phyloP scores from a whole-genome alignment of 2,329 filamentous ascomycete genomes.

The Phoma sp. region DNA sequence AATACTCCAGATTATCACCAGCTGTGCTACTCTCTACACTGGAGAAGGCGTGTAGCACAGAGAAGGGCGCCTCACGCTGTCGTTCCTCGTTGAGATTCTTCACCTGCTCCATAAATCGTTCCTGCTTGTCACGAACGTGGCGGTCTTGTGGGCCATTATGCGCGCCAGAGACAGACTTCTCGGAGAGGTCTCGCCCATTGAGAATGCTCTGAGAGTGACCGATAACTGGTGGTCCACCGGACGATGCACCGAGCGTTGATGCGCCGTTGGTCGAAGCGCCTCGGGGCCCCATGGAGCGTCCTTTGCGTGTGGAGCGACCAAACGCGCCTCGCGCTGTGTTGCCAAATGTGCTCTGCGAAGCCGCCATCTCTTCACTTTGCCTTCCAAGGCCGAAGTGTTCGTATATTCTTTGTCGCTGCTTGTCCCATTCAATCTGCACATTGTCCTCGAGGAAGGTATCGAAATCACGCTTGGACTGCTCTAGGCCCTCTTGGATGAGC shows the following conservation, averaged over 20 bases:
- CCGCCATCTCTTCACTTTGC: conserved; percentile 49
- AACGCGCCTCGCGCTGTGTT: conserved; percentile 56
- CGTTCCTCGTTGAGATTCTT: conserved; percentile 78
- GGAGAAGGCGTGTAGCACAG: conserved; percentile 76
- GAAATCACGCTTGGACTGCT: conserved; percentile 88
- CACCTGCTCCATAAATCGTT: conserved; percentile 78
- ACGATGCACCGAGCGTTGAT: conserved; percentile 66
- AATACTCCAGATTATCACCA: conserved; percentile 74
- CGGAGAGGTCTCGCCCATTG: conserved; percentile 69
- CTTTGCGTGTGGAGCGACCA: conserved; percentile 56
- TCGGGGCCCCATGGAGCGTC: conserved; percentile 47
- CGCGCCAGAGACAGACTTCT: conserved; percentile 57
- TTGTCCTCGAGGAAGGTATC: conserved; percentile 94
- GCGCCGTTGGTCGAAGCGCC: conserved; percentile 40
- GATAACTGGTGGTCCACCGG: conserved; percentile 79
- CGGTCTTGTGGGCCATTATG: conserved; percentile 70
- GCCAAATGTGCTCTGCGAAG: conserved; percentile 45
- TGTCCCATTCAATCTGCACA: conserved; percentile 93
- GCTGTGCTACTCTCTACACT: conserved; percentile 73
- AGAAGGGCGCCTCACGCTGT: conserved; percentile 69
- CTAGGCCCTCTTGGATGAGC: conserved; percentile 90
- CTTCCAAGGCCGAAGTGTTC: conserved; percentile 86
- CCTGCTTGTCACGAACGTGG: conserved; percentile 82
- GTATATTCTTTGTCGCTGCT: conserved; percentile 90
- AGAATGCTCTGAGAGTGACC: conserved; percentile 69